Base-by-base conservation (phyloP, 2,329 filamentous ascomycete genomes). In the Coccinonectria pachysandricola region DNA sequence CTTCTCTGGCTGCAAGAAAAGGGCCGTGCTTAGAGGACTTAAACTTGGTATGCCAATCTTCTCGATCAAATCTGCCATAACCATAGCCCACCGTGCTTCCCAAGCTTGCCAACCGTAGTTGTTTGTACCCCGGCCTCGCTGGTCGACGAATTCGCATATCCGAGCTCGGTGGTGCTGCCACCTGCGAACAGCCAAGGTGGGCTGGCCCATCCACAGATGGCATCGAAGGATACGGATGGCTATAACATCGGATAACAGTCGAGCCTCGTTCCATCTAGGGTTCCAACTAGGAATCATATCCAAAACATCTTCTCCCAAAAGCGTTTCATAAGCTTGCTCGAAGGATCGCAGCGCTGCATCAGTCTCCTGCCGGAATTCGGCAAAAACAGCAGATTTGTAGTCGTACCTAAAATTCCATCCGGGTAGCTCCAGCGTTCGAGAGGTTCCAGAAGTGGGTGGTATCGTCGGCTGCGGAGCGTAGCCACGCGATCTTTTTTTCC, bases 331-430 rank as follows among this genome's bases (percentile, higher is more conserved):
- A 4, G 86, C 85, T 50, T 79, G 78, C 47, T 91, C 84, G 42
- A 87, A 95, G 27, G 84, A 86, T 21, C 86, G 74, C 45, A 84
- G 66, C 1, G 91, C 86, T 12, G 75, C 76, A 48, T 95, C 88
- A 68, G 88, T 83, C 51, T 96, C 91, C 48, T 92, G 83, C 7
- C 91, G 74, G 40, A 93, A 95, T 48, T 96, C 88, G 15, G 87
- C 84, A 48, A 96, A 83, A 0, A 94, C 65, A 6, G 79, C 88
- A 11, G 87, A 68, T 52, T 98, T 98, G 60, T 93, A 86, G 47
- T 98, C 88, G 54, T 95, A 95, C 10, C 88, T 78, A 27, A 92
- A 79, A 46, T 85, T 86, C 91, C 88, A 98, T 4, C 84, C 87
- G 21, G 85, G 76, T 7, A 79, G 63, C 2, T 86, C 82, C n/a